Evolutionary conservation across 2,329 filamentous ascomycete species (phyloP).

Genomic region (Ascochyta pisi): DNA sequence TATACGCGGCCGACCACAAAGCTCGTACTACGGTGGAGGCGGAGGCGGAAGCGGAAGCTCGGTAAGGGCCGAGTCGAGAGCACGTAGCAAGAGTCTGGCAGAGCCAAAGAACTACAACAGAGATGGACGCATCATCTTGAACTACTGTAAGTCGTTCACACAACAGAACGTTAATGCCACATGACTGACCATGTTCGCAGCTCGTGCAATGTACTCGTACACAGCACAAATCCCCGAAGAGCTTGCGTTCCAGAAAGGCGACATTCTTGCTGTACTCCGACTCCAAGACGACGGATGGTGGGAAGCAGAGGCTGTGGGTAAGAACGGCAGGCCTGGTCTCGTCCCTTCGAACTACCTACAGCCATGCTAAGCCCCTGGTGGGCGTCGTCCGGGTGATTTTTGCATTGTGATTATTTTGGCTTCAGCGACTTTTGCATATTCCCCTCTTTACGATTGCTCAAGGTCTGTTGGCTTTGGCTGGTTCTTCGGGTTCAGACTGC

Average conservation of each 20-base stretch:
- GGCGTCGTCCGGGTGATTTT: background rate
- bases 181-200: constrained; percentile 56
- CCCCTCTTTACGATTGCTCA: constrained; percentile 7
- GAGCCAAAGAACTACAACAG: constrained; percentile 83
- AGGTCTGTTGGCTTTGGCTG: background rate
- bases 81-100: constrained; percentile 85
- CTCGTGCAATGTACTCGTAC: constrained; percentile 93
- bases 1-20: constrained; percentile 48
- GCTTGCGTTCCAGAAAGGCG: constrained; percentile 88
- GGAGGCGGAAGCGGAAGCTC: constrained; percentile 34
- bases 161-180: no score
- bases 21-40: constrained; percentile 51
- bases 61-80: constrained; percentile 51
- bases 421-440: constrained; percentile 1
- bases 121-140: constrained; percentile 85
- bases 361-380: constrained; percentile 52
- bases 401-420: background rate
- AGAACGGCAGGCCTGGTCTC: constrained; percentile 61
- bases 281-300: constrained; percentile 99
- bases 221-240: constrained; percentile 95
- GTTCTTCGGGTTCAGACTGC: background rate
- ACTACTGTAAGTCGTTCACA: constrained; percentile 78
- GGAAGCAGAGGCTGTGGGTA: constrained; percentile 90
- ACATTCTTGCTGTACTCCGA: constrained; percentile 84
- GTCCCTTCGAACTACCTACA: constrained; percentile 74